These are phyloP conservation scores for Aspergillus ruber DNA, from an alignment of 2,329 filamentous ascomycete genomes.

Conservation along the genomic window DNA sequence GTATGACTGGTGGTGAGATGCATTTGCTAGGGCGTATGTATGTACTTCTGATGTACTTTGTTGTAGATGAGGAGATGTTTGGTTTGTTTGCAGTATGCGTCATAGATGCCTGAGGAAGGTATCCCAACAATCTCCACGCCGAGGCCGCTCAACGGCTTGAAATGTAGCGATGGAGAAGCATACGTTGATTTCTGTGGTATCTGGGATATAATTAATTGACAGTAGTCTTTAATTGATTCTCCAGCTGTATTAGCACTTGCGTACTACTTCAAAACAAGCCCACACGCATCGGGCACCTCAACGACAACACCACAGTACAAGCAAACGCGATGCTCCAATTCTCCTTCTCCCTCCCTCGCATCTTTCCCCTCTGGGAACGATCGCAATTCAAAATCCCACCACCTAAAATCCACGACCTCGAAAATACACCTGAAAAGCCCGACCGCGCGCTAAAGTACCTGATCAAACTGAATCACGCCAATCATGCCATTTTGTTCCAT, in stretches of 20 bases:
- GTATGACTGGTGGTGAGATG: no score
- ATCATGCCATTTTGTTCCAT: constrained; percentile 77
- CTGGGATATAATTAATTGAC: no score
- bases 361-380: constrained; percentile 16
- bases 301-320: neutral
- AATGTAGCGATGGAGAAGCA: no score
- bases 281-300: neutral
- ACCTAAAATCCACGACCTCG: constrained; percentile 70
- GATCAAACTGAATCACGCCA: constrained; percentile 84
- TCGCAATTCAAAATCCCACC: constrained; percentile 50
- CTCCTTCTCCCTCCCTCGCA: constrained; percentile 16
- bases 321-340: constrained; percentile 14
- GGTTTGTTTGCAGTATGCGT: neutral
- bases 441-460: constrained; percentile 83
- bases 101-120: constrained; percentile 1
- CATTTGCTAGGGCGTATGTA: no score
- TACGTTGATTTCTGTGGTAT: no score
- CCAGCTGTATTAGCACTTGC: no score
- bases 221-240: no score
- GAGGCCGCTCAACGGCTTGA: no score
- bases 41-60: no score
- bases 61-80: neutral
- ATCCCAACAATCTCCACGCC: no score
- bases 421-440: constrained; percentile 71
- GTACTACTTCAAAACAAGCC: neutral